phyloP scores from a whole-genome alignment of 768 basidiomycete species.

The Termitomyces sp. region DNA sequence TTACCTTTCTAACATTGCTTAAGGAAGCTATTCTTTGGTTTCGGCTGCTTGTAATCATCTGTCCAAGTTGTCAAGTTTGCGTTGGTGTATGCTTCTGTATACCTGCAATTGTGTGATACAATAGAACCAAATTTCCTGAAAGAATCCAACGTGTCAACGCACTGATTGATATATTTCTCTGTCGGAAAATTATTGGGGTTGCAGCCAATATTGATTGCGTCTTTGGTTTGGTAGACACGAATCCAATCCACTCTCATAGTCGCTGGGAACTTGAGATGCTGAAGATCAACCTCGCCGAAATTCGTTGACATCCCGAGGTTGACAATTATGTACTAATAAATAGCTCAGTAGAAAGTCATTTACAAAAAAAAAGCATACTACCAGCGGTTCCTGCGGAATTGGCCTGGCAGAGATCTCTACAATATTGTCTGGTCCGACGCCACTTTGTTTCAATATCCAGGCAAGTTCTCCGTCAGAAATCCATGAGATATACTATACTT shows the following conservation, averaged over 20 bases:
- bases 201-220: conserved; percentile 76
- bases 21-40: conserved; percentile 63
- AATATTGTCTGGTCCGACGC: conserved; percentile 47
- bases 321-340: conserved; percentile 67
- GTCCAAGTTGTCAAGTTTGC: conserved; percentile 76
- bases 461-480: conserved; percentile 52
- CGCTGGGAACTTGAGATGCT: conserved; percentile 66
- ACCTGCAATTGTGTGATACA: conserved; percentile 23
- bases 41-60: conserved; percentile 55
- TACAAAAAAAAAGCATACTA: conserved; percentile 20
- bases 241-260: conserved; percentile 82
- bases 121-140: background rate
- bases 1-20: conserved; percentile 44
- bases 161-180: conserved; percentile 72
- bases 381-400: conserved; percentile 83
- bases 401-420: conserved; percentile 65
- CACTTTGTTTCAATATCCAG: conserved; percentile 68
- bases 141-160: conserved; percentile 15
- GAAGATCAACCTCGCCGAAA: conserved; percentile 68
- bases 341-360: background rate
- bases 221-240: conserved; percentile 80
- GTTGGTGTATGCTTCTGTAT: conserved; percentile 74
- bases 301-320: conserved; percentile 84
- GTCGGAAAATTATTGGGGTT: conserved; percentile 80
- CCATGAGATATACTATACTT: conserved; percentile 72